Percentiles rank a stretch among this genome's conserved stretches.
phyloP scores from a whole-genome alignment of 164 flowering plant species.

The Cinnamomum micranthum region DNA sequence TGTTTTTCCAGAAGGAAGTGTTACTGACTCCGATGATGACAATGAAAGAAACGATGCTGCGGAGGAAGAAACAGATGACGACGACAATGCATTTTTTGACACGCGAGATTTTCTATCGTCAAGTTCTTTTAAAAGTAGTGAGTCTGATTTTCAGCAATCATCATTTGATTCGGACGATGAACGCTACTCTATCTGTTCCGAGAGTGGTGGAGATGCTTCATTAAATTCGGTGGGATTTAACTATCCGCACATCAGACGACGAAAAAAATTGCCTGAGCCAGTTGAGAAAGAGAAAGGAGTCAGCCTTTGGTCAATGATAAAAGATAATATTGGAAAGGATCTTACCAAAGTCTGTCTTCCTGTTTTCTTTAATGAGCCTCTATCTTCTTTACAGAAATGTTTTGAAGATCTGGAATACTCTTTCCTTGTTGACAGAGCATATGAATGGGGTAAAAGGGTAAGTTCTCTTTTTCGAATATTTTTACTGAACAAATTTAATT shows the following conservation, averaged over 20 bases:
- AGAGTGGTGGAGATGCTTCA: conserved; percentile 54
- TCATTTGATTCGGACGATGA: conserved; percentile 78
- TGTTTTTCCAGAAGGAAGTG: conserved; percentile 57
- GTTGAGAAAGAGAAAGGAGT: conserved; percentile 91
- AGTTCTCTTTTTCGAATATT: conserved; percentile 16
- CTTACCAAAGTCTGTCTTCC: conserved; percentile 95
- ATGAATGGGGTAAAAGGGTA: conserved; percentile 90
- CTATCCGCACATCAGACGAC: conserved; percentile 68
- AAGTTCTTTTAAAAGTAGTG: conserved; percentile 84
- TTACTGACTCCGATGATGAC: conserved; percentile 85
- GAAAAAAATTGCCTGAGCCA: conserved; percentile 93
- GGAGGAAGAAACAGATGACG: conserved; percentile 89
- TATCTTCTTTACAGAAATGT: conserved; percentile 90
- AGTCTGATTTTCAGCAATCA: conserved; percentile 64
- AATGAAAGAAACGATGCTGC: conserved; percentile 85
- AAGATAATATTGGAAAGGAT: conserved; percentile 93
- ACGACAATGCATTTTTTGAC: conserved; percentile 84
- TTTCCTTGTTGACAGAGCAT: conserved; percentile 83
- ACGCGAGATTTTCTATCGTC: conserved; percentile 91
- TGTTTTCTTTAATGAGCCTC: conserved; percentile 89
- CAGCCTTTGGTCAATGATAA: conserved; percentile 98
- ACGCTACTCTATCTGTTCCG: conserved; percentile 40
- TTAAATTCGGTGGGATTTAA: conserved; percentile 51
- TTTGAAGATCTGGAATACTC: conserved; percentile 97
- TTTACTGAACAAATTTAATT: background rate